Evolutionary conservation across 2,329 filamentous ascomycete species (phyloP).

Genomic region (Tolypocladium ophioglossoides): DNA sequence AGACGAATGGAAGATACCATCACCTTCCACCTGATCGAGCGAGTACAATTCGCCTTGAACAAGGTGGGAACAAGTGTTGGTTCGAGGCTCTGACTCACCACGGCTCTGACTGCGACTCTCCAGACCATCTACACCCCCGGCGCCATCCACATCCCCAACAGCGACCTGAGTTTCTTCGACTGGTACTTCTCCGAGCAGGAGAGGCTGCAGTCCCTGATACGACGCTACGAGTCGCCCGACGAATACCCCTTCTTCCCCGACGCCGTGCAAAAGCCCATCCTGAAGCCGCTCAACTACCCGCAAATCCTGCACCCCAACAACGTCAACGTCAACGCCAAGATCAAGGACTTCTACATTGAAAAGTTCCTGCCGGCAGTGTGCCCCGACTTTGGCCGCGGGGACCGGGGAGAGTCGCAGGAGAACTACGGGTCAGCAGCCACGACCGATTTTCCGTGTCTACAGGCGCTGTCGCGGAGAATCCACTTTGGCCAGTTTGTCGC

Average conservation of each 20-base stretch:
- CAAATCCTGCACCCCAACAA: constrained; percentile 76
- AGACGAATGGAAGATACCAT: constrained; percentile 97
- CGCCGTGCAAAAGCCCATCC: constrained; percentile 65
- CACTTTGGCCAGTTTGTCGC: constrained; percentile 99
- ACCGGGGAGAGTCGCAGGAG: constrained; percentile 77
- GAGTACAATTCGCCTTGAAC: constrained; percentile 95
- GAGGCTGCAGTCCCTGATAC: constrained; percentile 80
- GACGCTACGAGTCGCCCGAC: constrained; percentile 91
- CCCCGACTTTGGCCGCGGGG: constrained; percentile 61
- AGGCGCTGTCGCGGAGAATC: constrained; percentile 81
- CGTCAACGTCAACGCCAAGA: constrained; percentile 81
- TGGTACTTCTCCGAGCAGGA: constrained; percentile 91
- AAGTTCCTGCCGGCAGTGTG: constrained; percentile 79
- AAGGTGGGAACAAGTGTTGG: constrained; percentile 17
- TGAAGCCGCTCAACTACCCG: constrained; percentile 84
- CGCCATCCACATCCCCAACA: constrained; percentile 67
- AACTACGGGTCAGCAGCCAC: constrained; percentile 93
- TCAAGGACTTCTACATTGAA: constrained; percentile 77
- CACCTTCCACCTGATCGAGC: constrained; percentile 91
- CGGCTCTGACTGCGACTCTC: not conserved
- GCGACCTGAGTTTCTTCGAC: constrained; percentile 74
- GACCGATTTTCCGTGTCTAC: constrained; percentile 80
- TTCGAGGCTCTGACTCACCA: not conserved
- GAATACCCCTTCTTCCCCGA: constrained; percentile 96
- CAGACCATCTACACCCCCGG: constrained; percentile 72